A percentile compares a stretch with the other conserved stretches of the same genome.
These are phyloP conservation scores for Calonectria pauciramosa DNA, from an alignment of 2,329 filamentous ascomycete species.

Conservation along the genomic window DNA sequence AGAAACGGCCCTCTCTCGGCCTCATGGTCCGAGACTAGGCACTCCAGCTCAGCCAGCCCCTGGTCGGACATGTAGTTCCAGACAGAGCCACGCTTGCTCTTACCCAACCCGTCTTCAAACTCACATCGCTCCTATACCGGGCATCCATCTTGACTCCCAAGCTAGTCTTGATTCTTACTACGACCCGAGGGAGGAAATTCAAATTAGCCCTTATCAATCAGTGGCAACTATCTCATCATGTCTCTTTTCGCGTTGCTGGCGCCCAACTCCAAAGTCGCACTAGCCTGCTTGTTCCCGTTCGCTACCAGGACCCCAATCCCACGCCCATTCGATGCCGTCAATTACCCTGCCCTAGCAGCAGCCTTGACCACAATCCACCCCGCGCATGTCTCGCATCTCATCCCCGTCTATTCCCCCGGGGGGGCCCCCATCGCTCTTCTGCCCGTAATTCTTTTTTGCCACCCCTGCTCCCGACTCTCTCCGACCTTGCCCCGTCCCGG, in stretches of 20 bases:
- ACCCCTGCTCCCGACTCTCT: slow-evolving; percentile 33
- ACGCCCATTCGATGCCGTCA: slow-evolving; percentile 7
- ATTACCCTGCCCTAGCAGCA: neutral
- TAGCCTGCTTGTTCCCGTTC: neutral
- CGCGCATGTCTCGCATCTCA: slow-evolving; percentile 34
- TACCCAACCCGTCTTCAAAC: neutral
- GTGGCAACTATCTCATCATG: neutral
- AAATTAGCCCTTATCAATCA: slow-evolving; percentile 22
- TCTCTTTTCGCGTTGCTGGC: neutral
- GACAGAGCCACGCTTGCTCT: slow-evolving; percentile 5
- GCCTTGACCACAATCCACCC: slow-evolving; percentile 23
- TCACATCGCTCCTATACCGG: slow-evolving; percentile 20
- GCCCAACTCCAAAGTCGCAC: neutral
- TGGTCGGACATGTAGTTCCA: slow-evolving; percentile 24
- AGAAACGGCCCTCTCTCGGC: slow-evolving; percentile 3
- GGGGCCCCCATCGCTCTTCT: slow-evolving; percentile 5
- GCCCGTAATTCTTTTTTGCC: neutral
- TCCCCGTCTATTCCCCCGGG: slow-evolving; percentile 20
- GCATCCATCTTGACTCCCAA: slow-evolving; percentile 3
- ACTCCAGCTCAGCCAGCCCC: neutral
- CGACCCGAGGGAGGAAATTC: neutral
- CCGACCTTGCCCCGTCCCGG: slow-evolving; percentile 34
- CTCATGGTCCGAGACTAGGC: slow-evolving; percentile 17
- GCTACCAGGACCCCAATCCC: slow-evolving; percentile 16
- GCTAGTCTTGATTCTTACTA: neutral